Percentiles rank a stretch among this genome's conserved stretches.
These are phyloP conservation scores for Gentiana dahurica DNA, from an alignment of 257 asterid species.

Conservation along the genomic window DNA sequence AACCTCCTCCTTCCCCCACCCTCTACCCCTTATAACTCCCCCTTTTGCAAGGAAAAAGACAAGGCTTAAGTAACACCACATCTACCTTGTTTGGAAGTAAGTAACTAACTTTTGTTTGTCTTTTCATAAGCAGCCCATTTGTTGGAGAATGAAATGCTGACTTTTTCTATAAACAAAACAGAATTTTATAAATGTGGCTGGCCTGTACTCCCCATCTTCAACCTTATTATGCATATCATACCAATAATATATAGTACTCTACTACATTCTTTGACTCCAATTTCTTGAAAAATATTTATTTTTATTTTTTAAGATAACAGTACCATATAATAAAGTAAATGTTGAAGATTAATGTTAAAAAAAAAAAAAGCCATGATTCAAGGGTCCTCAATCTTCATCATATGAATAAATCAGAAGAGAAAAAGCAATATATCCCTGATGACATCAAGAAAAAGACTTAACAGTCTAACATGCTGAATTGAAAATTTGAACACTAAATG, in stretches of 20 bases:
- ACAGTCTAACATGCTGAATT: neutral
- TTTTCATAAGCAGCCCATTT: neutral
- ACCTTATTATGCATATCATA: no score
- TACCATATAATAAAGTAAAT: neutral
- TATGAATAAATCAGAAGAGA: conserved; percentile 8
- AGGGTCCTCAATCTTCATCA: neutral
- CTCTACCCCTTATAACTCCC: no score
- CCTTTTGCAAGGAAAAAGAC: neutral
- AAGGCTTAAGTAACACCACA: neutral
- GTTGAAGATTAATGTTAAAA: neutral
- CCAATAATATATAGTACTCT: no score
- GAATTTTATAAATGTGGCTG: neutral
- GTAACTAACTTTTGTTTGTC: neutral
- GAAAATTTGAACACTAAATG: neutral
- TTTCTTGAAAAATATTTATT: no score
- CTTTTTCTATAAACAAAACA: neutral
- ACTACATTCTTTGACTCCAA: no score
- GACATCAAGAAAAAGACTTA: neutral
- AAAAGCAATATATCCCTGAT: neutral
- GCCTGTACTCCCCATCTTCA: no score
- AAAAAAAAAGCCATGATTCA: neutral
- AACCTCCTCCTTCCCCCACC: no score
- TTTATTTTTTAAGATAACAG: no score
- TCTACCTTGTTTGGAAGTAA: neutral
- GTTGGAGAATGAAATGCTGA: conserved; percentile 1